Evolutionary conservation across 129 eudicot genomes (phyloP).

Genomic region (Chrysanthemum makinoi): DNA sequence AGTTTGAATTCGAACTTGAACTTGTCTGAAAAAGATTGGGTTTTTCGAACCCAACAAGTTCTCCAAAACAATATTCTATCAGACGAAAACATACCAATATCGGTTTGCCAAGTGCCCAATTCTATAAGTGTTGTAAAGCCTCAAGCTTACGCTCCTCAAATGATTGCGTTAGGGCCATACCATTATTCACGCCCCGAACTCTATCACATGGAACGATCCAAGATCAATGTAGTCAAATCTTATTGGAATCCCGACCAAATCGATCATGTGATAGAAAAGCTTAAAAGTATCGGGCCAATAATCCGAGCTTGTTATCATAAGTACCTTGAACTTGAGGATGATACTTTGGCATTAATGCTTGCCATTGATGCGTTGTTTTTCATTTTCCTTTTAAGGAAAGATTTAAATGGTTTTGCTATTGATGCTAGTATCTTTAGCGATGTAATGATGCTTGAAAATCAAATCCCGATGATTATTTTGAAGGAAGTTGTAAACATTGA

Average conservation of each 20-base stretch:
- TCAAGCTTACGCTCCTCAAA: conserved; percentile 40
- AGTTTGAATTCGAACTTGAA: conserved; percentile 9
- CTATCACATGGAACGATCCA: conserved; percentile 30
- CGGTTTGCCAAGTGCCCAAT: conserved; percentile 31
- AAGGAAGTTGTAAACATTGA: no score
- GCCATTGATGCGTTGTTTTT: conserved; percentile 39
- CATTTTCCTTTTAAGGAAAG: conserved; percentile 15
- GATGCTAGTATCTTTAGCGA: no score
- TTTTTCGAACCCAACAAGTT: conserved; percentile 12
- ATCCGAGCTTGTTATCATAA: conserved; percentile 37
- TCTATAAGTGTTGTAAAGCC: conserved; percentile 26
- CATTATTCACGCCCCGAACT: conserved; percentile 28
- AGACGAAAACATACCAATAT: conserved; percentile 9
- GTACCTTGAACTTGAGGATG: conserved; percentile 31
- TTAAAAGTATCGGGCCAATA: conserved; percentile 22
- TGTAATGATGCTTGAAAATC: no score
- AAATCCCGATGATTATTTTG: no score
- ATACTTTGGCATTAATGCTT: conserved; percentile 36
- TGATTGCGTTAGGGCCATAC: conserved; percentile 29
- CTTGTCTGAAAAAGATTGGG: conserved; percentile 28
- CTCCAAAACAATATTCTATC: conserved; percentile 4
- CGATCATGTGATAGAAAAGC: conserved; percentile 22
- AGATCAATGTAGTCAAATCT: conserved; percentile 27
- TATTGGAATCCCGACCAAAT: background rate
- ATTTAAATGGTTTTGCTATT: no score